Evolutionary conservation across 768 basidiomycete species (phyloP).

Genomic region (Exidia glandulosa): DNA sequence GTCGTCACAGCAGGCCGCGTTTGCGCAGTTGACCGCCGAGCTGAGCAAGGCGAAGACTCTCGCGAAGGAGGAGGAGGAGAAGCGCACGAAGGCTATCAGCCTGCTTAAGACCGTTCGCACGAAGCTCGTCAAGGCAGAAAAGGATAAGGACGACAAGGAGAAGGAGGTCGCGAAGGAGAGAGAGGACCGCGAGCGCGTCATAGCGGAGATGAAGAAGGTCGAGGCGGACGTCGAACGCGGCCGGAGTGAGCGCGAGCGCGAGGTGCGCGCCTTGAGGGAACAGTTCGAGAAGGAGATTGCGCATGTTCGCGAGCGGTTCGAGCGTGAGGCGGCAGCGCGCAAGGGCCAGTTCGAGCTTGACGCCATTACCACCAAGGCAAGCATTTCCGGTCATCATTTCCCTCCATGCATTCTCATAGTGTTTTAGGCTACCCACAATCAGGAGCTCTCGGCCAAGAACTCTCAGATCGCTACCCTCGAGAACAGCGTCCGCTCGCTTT

Average conservation of each 20-base stretch:
- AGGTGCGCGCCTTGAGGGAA: conserved; percentile 43
- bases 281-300: conserved; percentile 67
- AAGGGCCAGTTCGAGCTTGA: conserved; percentile 73
- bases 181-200: conserved; percentile 44
- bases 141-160: conserved; percentile 73
- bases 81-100: conserved; percentile 86
- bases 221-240: conserved; percentile 53
- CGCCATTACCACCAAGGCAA: conserved; percentile 60
- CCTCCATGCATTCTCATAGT: neutral
- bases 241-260: conserved; percentile 53
- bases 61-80: conserved; percentile 94
- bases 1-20: conserved; percentile 40
- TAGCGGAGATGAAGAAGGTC: conserved; percentile 34
- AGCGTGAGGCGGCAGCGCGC: conserved; percentile 57
- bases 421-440: conserved; percentile 52
- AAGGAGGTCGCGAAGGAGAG: conserved; percentile 52
- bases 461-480: conserved; percentile 62
- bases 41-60: conserved; percentile 44
- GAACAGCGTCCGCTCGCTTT: conserved; percentile 52
- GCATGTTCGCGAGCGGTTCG: conserved; percentile 49
- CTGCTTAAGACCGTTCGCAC: conserved; percentile 90
- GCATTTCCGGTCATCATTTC: conserved; percentile 7
- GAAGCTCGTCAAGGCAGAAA: conserved; percentile 94
- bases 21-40: conserved; percentile 52
- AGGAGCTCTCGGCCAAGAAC: conserved; percentile 51